Evolutionary conservation across 2,329 filamentous ascomycete genomes (phyloP), one percentile per base, ranked within the genome.

Genomic region (Knoxdaviesia capensis): DNA sequence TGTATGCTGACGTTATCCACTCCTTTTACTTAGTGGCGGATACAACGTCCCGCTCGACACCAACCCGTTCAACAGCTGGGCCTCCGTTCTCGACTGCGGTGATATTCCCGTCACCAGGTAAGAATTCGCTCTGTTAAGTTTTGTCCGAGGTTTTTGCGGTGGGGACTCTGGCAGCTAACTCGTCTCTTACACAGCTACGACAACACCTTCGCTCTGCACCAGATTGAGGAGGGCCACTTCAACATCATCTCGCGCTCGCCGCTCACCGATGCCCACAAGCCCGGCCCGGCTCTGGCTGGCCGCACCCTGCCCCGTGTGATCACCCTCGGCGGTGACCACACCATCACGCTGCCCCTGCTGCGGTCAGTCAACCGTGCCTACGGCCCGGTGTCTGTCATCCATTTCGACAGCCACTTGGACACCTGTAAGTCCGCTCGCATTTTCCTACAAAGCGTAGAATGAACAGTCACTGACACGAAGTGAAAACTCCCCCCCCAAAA

Each of bases 211-310:
- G 85, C 84, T 6, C 73, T 92, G 29, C 69, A 79, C 47, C 84
- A 92, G 55, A 90, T 92, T 41, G 84, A 92, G 55, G 74, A 88
- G 58, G 84, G 84, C 6, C 84, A 92, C 60, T 78, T 81, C 57
- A 70, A 68, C 47, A 71, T 92, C 46, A 63, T 90, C 6, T 78
- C 77, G 47, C 77, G 83, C 34, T 59, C 68, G 1, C 84, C 83
- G 0, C 69, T 68, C 39, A 88, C 82, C 2, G 66, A 82, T 48
- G 72, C 80, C 3, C 57, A 74, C 40, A 72, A 76, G 52, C 59
- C 62, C 1, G 84, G 84, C 0, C 75, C 79, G 1, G 76, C 80
- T 1, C 77, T 76, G 55, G 70, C 76, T 32, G 80, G 77, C 42
- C 82, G 74, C 59, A 90, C 83, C 1, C 65, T 90, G 2, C 84